Percentiles rank a stretch among this genome's conserved stretches.
Evolutionary conservation across 345 rosid species (phyloP).

Genomic region (Moricandia arvensis): DNA sequence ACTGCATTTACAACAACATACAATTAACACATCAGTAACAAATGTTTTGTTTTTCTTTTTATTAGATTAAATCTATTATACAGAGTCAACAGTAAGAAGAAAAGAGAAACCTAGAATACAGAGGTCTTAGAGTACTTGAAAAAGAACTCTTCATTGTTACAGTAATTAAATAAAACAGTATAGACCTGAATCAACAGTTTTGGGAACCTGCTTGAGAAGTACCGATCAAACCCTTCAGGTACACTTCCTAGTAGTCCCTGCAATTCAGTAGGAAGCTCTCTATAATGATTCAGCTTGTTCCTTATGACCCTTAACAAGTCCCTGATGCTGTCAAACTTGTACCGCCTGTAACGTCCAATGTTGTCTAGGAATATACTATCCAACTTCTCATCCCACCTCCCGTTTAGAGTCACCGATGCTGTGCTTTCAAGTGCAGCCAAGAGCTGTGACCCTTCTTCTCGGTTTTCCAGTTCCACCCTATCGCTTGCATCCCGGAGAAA

Average conservation of each 20-base stretch:
- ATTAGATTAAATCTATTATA: constrained; percentile 17
- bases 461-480: constrained; percentile 60
- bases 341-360: constrained; percentile 66
- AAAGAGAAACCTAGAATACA: constrained; percentile 24
- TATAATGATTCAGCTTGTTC: constrained; percentile 66
- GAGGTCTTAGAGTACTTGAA: constrained; percentile 47
- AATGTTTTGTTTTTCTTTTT: background rate
- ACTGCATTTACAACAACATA: background rate
- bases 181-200: constrained; percentile 71
- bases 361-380: constrained; percentile 56
- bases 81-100: background rate
- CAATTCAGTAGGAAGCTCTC: constrained; percentile 65
- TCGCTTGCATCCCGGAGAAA: constrained; percentile 78
- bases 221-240: constrained; percentile 67
- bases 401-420: constrained; percentile 48
- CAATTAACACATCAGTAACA: background rate
- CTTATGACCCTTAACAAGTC: constrained; percentile 67
- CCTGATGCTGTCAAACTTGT: constrained; percentile 60
- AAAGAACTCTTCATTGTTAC: constrained; percentile 60
- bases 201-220: constrained; percentile 64
- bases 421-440: constrained; percentile 57
- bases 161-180: constrained; percentile 47
- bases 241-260: constrained; percentile 62
- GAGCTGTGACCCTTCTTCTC: constrained; percentile 51
- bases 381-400: constrained; percentile 72